These are phyloP conservation scores for Quercus agrifolia DNA, from an alignment of 306 rosid species.

Conservation along the genomic window DNA sequence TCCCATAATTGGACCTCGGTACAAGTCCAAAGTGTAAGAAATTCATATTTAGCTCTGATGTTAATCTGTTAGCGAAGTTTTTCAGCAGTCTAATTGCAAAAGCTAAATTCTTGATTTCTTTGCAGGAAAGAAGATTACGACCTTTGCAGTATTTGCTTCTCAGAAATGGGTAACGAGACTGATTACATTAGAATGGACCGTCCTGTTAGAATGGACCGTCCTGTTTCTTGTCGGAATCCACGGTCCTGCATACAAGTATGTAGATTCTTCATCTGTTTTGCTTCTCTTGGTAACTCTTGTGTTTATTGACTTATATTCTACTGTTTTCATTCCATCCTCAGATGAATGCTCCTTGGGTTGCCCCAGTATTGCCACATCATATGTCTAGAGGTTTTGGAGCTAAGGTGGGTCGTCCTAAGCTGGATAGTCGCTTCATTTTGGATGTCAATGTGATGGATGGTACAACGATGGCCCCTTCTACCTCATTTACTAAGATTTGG, in stretches of 20 bases:
- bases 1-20: conserved; percentile 94
- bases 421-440: conserved; percentile 66
- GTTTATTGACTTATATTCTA: conserved; percentile 1
- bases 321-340: neutral
- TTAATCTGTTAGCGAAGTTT: neutral
- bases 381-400: conserved; percentile 15
- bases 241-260: conserved; percentile 26
- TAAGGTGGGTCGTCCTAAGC: conserved; percentile 40
- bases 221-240: conserved; percentile 37
- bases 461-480: conserved; percentile 75
- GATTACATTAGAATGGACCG: conserved; percentile 71
- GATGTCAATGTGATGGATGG: conserved; percentile 86
- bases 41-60: neutral
- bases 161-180: conserved; percentile 45
- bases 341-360: conserved; percentile 29
- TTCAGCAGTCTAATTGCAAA: neutral
- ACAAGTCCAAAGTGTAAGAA: conserved; percentile 80
- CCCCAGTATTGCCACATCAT: conserved; percentile 24
- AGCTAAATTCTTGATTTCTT: neutral
- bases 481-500: conserved; percentile 91
- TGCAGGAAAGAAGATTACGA: conserved; percentile 81
- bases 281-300: neutral
- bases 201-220: conserved; percentile 69
- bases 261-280: conserved; percentile 9
- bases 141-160: conserved; percentile 76